Evolutionary conservation across 1,139 yeast species (phyloP).

Genomic region (Zhuliangozyma parablackwelliae): DNA sequence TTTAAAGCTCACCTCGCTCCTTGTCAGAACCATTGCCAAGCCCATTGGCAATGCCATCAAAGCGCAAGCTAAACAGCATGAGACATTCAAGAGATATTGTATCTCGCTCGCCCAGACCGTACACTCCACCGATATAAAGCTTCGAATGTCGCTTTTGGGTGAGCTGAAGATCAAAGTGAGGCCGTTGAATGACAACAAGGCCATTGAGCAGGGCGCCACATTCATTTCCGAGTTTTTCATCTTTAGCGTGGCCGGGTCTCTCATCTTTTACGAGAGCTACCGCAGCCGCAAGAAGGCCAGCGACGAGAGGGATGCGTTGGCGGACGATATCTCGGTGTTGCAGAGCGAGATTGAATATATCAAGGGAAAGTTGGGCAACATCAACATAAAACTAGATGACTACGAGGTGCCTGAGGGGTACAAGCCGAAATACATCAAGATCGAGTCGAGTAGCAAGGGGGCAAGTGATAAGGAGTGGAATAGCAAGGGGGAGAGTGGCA

Average conservation of each 20-base stretch:
- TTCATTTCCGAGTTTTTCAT: slow-evolving; percentile 74
- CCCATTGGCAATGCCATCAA: slow-evolving; percentile 75
- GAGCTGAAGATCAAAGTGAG: slow-evolving; percentile 55
- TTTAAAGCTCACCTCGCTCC: slow-evolving; percentile 67
- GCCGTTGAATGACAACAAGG: slow-evolving; percentile 80
- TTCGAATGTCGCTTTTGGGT: slow-evolving; percentile 64
- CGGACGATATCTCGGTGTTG: slow-evolving; percentile 63
- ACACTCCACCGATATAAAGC: slow-evolving; percentile 60
- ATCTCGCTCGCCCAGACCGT: slow-evolving; percentile 69
- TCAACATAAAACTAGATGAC: slow-evolving; percentile 42
- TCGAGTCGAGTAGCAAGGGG: slow-evolving; percentile 7
- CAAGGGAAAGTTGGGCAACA: slow-evolving; percentile 15
- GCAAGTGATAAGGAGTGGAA: background rate
- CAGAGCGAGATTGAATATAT: slow-evolving; percentile 70
- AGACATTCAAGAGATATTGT: slow-evolving; percentile 57
- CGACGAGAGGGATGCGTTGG: slow-evolving; percentile 56
- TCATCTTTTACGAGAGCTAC: slow-evolving; percentile 70
- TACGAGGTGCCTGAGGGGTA: slow-evolving; percentile 44
- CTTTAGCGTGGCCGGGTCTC: slow-evolving; percentile 73
- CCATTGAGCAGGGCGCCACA: slow-evolving; percentile 80
- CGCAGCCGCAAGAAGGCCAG: slow-evolving; percentile 65
- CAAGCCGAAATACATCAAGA: slow-evolving; percentile 40
- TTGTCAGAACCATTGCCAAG: slow-evolving; percentile 74
- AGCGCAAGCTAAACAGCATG: slow-evolving; percentile 74
- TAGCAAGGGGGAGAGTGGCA: too few species aligned